A percentile compares a stretch with the other conserved stretches of the same genome.
These are phyloP conservation scores for Arachis hypogaea DNA, from an alignment of 306 rosid species.

Conservation along the genomic window DNA sequence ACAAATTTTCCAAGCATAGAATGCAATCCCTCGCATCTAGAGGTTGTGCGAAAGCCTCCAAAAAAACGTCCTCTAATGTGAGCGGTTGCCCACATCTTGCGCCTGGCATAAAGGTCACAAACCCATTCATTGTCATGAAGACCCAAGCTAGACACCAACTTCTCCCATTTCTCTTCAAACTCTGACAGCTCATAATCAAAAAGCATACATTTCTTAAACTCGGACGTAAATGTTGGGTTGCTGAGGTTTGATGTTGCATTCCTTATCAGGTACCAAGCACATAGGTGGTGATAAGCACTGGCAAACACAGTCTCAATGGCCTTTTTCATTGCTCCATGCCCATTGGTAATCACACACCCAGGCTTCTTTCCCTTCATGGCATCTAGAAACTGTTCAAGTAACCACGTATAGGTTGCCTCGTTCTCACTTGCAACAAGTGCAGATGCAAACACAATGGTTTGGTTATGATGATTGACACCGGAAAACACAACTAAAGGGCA, in stretches of 20 bases:
- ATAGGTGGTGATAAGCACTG: neutral
- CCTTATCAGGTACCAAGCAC: neutral
- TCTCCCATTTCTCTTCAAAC: neutral
- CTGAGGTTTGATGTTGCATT: neutral
- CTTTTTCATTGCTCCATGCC: neutral
- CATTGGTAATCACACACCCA: neutral
- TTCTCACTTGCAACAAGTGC: neutral
- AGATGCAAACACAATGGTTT: neutral
- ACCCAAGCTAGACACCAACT: neutral
- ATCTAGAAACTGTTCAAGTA: neutral
- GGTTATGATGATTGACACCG: neutral
- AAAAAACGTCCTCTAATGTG: neutral
- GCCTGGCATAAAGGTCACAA: neutral
- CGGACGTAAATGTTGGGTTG: rapidly evolving
- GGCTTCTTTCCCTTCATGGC: neutral
- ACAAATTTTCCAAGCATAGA: neutral
- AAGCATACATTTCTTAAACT: neutral
- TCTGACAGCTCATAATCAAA: neutral
- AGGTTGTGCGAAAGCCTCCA: neutral
- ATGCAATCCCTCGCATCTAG: neutral
- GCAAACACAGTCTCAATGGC: neutral
- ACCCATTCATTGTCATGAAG: neutral
- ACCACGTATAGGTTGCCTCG: neutral
- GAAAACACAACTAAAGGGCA: neutral
- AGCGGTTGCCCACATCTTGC: neutral